phyloP scores from a whole-genome alignment of 2,329 filamentous ascomycete species.

The Incumbomyces lentus region DNA sequence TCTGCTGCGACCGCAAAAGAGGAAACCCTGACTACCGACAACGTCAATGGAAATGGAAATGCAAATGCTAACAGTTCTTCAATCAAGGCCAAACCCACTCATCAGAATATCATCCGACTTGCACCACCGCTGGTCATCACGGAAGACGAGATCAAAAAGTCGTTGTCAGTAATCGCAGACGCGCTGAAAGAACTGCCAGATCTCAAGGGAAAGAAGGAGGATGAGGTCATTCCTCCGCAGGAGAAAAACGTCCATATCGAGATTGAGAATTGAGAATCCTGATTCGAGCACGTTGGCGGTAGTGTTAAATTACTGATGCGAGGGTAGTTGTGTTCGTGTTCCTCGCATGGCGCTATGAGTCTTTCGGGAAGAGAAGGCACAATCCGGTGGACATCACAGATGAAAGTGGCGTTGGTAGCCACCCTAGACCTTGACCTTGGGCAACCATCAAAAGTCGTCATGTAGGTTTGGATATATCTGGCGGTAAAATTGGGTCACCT shows the following conservation, averaged over 20 bases:
- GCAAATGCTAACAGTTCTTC: constrained; percentile 12
- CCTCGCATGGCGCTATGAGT: too few relatives aligned
- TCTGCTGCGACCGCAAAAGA: constrained; percentile 5
- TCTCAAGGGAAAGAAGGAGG: constrained; percentile 47
- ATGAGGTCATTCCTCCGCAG: constrained; percentile 45
- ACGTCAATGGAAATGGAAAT: background rate
- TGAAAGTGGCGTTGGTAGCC: too few relatives aligned
- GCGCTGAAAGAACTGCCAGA: constrained; percentile 71
- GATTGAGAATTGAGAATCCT: constrained; percentile 40
- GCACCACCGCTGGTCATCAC: constrained; percentile 94
- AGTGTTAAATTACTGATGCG: too few relatives aligned
- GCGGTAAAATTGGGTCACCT: too few relatives aligned
- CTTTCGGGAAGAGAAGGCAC: too few relatives aligned
- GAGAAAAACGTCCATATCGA: constrained; percentile 54
- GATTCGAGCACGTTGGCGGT: too few relatives aligned
- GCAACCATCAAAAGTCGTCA: too few relatives aligned
- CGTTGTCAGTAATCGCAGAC: constrained; percentile 69
- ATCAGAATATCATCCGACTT: constrained; percentile 95
- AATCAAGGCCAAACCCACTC: constrained; percentile 84
- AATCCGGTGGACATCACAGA: too few relatives aligned
- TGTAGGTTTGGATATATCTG: too few relatives aligned
- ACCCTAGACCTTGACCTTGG: too few relatives aligned
- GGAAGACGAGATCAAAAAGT: constrained; percentile 70
- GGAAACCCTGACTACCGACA: background rate
- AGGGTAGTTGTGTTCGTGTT: too few relatives aligned